These are phyloP conservation scores for Vigna hirtella DNA, from an alignment of 306 rosid genomes.

Conservation along the genomic window DNA sequence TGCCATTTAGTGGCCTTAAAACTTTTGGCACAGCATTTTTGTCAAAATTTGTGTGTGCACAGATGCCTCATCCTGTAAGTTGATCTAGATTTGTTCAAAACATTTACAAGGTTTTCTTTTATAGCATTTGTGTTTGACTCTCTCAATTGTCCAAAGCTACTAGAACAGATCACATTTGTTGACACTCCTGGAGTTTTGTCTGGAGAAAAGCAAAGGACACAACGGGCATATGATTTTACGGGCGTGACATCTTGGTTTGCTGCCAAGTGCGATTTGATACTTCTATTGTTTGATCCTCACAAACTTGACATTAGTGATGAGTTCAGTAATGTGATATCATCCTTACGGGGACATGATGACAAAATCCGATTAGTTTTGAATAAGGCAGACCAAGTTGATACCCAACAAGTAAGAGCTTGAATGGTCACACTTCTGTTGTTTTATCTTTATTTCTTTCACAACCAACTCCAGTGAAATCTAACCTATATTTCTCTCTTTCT, in stretches of 20 bases:
- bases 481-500: conserved; percentile 32
- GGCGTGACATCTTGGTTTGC: conserved; percentile 98
- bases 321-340: conserved; percentile 90
- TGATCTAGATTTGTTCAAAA: conserved; percentile 35
- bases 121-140: conserved; percentile 20
- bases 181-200: conserved; percentile 96
- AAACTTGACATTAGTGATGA: conserved; percentile 94
- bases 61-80: conserved; percentile 92
- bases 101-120: neutral
- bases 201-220: conserved; percentile 94
- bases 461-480: neutral
- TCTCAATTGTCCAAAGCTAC: conserved; percentile 56
- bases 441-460: conserved; percentile 23
- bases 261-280: conserved; percentile 87
- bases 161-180: conserved; percentile 88
- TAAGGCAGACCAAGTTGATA: conserved; percentile 92
- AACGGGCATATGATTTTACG: conserved; percentile 85
- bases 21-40: conserved; percentile 87
- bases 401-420: conserved; percentile 73
- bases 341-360: conserved; percentile 89
- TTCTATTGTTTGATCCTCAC: conserved; percentile 91
- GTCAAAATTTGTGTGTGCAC: conserved; percentile 92
- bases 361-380: conserved; percentile 91
- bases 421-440: conserved; percentile 2
- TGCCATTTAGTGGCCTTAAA: conserved; percentile 94